These are phyloP conservation scores for Picea abies DNA, from an alignment of 83 land plant species.

Conservation along the genomic window DNA sequence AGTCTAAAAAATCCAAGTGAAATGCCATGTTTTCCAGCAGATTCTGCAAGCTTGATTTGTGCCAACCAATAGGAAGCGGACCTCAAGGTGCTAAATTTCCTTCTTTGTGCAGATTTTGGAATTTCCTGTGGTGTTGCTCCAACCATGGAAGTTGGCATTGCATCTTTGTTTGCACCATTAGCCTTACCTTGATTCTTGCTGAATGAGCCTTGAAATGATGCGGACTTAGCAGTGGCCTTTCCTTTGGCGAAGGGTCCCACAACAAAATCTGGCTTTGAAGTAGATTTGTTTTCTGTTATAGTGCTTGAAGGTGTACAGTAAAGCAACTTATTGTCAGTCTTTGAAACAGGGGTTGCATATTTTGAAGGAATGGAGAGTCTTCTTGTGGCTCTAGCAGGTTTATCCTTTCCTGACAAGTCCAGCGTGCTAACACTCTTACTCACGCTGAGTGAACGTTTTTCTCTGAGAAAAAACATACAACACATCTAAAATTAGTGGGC, in stretches of 20 bases:
- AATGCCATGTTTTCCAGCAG: slow-evolving; percentile 54
- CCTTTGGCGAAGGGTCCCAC: background rate
- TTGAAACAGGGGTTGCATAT: slow-evolving; percentile 17
- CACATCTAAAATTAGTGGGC: background rate
- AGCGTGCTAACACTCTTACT: slow-evolving; percentile 56
- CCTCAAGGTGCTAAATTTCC: slow-evolving; percentile 42
- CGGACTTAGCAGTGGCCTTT: background rate
- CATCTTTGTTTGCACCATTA: slow-evolving; percentile 8
- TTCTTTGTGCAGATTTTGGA: slow-evolving; percentile 29
- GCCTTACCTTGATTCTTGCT: slow-evolving; percentile 35
- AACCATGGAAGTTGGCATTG: slow-evolving; percentile 13
- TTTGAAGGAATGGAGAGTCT: slow-evolving; percentile 60
- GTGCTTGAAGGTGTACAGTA: slow-evolving; percentile 7
- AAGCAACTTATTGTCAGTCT: background rate
- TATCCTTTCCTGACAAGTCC: slow-evolving; percentile 48
- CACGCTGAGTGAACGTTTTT: slow-evolving; percentile 32
- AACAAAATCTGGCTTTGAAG: slow-evolving; percentile 14
- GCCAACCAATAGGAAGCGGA: slow-evolving; percentile 63
- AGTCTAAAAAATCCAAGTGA: slow-evolving; percentile 72
- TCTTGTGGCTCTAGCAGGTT: slow-evolving; percentile 50
- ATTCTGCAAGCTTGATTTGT: slow-evolving; percentile 69
- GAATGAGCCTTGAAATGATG: slow-evolving; percentile 12
- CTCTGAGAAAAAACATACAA: slow-evolving; percentile 24
- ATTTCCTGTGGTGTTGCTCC: slow-evolving; percentile 43
- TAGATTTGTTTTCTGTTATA: slow-evolving; percentile 7